Evolutionary conservation across 2,329 filamentous ascomycete genomes (phyloP), one percentile per base, ranked within the genome.

Genomic region (Orbilia brochopaga): DNA sequence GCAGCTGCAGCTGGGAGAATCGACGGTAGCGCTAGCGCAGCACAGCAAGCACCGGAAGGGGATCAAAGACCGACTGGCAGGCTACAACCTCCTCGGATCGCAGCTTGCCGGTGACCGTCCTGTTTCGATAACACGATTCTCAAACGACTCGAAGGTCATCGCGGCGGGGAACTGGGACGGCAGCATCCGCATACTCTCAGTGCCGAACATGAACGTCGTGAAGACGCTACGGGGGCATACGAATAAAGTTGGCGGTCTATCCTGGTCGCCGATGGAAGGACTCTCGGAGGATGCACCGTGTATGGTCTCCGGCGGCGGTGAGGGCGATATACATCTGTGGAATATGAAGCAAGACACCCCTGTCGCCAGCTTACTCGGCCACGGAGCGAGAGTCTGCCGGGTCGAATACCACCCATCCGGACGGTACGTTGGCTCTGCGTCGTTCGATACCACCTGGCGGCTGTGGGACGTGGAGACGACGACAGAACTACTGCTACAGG

Each of bases 351-450:
- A 93, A 78, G 91, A 96, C 73, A 94, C 90, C 0, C 94, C 94
- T 0, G 78, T 97, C 2, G 85, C 90, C 0, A 95, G 90, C 0
- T 83, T 97, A 0, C 85, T 88, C 23, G 94, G 93, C 0, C 94
- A 99, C 78, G 88, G 86, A 2, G 90, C 90, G 60, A 88, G 94
- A 73, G 92, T 99, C 7, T 96, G 92, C 76, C 87, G 93, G 64
- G 89, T 96, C 11, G 94, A 96, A 69, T 96, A 97, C 77, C 94
- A 99, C 75, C 94, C 94, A 0, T 96, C 91, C 0, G 93, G 93
- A 2, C 85, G 85, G 73, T 97, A 93, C 77, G 83, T 97, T 4
- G 94, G 93, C 3, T 96, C 92, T 0, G 94, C 94, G 5, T 96
- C 92, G 0, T 94, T 94, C 77, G 94, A 99, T 78, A 96, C 92